Evolutionary conservation across 805 yeast genomes (phyloP), one percentile per base, ranked within the genome.

Genomic region (Yarrowia porcina): DNA sequence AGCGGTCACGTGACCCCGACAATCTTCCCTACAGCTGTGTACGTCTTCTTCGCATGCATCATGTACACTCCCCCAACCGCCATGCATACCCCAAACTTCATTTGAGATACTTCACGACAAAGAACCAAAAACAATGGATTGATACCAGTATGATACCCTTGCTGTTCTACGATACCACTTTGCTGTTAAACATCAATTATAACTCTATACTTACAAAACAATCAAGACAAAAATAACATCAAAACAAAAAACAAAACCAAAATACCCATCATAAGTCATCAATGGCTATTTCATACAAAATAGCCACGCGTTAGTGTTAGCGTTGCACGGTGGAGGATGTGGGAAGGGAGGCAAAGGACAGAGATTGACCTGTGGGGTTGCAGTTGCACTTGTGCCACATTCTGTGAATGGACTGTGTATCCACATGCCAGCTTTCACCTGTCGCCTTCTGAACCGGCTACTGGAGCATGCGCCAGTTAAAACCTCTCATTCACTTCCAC

Each of bases 401-500:
- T n/a, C n/a, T n/a, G n/a, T n/a, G n/a, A n/a, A n/a, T n/a, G n/a
- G n/a, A n/a, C n/a, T n/a, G n/a, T n/a, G n/a, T n/a, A n/a, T n/a
- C n/a, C n/a, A n/a, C n/a, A n/a, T n/a, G n/a, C n/a, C n/a, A n/a
- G n/a, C n/a, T n/a, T n/a, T n/a, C n/a, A n/a, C n/a, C n/a, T n/a
- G n/a, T n/a, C n/a, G n/a, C n/a, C n/a, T n/a, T n/a, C n/a, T n/a
- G n/a, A n/a, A n/a, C n/a, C n/a, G n/a, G n/a, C n/a, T n/a, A n/a
- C n/a, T n/a, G n/a, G n/a, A n/a, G n/a, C n/a, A n/a, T n/a, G n/a
- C n/a, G n/a, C n/a, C n/a, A n/a, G n/a, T n/a, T 21, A 56, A 39
- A 30, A 56, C 49, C 65, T 36, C 61, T 65, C 68, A 10, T 67
- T 65, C 7, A 69, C 70, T 65, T 82, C 86, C 32, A 84, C 85